Base-by-base conservation (phyloP, 2,329 filamentous ascomycete species). In the Fusarium camptoceras region DNA sequence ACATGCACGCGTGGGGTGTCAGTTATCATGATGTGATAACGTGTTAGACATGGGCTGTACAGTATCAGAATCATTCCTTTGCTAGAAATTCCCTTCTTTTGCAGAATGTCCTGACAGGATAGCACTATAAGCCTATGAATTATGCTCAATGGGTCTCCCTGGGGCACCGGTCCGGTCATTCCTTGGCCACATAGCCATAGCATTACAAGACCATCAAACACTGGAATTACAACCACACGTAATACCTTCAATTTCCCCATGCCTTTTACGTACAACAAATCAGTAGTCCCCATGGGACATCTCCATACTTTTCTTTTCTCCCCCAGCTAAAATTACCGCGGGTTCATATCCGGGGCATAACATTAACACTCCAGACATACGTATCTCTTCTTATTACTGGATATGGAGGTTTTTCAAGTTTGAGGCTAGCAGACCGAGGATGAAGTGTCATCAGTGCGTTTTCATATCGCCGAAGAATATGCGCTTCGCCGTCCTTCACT, bases 241-340 rank as follows among this genome's bases (percentile, higher is more conserved):
- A 47, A 51, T 25, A 18, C 28, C 30, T 54, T 50, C 57, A 55
- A 39, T 51, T 55, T 59, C 46, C 55, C 59, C 47, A 27, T 51
- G 47, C 39, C 61, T 54, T 68, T 72, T 74, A 74, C 72, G 72
- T 74, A 74, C 72, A 74, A 70, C 39, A 68, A 56, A 62, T 67
- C 51, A 59, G 20, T 63, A 55, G 57, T 70, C 65, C 72, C 72
- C 72, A 55, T 70, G 70, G 72, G 72, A 74, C 59, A 70, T 46
- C 53, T 68, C 58, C 56, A 61, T 65, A 43, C 31, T 51, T 25
- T 50, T 24, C 47, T 18, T 25, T 37, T 37, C 51, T 44, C 50
- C 70, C 66, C 66, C 60, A 64, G 47, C 46, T 37, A 37, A 62
- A 55, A 51, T 64, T 48, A 42, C 42, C 42, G 49, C 56, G 57